Evolutionary conservation across 2,329 filamentous ascomycete species (phyloP).

Genomic region (Verticillium nonalfalfae): DNA sequence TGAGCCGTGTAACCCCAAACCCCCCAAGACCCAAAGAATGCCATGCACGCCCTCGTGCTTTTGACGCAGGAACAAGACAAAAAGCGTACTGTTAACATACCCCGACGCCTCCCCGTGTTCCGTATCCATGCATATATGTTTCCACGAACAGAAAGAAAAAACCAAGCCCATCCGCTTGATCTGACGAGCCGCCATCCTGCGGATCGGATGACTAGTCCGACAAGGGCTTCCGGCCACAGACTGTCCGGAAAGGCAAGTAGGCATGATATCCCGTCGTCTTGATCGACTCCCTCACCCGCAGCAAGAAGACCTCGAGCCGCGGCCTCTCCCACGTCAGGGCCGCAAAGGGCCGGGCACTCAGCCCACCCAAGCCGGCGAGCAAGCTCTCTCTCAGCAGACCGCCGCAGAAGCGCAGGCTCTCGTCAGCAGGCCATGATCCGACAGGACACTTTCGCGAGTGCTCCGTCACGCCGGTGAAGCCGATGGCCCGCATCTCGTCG

Average conservation of each 20-base stretch:
- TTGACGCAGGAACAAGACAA: no score
- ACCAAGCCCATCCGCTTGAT: no score
- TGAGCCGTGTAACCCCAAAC: no score
- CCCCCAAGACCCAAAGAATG: no score
- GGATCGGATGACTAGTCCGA: neutral
- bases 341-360: constrained; percentile 29
- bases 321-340: constrained; percentile 31
- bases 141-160: neutral
- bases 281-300: constrained; percentile 33
- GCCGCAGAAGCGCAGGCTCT: constrained; percentile 29
- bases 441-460: constrained; percentile 40
- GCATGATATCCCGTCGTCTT: constrained; percentile 26
- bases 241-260: constrained; percentile 32
- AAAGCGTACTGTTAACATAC: no score
- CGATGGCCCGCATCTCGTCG: constrained; percentile 27
- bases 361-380: constrained; percentile 30
- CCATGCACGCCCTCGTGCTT: no score
- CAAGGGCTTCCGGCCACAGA: constrained; percentile 31
- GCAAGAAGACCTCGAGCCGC: constrained; percentile 36
- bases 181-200: neutral
- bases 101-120: neutral
- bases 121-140: neutral
- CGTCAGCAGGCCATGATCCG: constrained; percentile 38
- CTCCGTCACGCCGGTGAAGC: constrained; percentile 33
- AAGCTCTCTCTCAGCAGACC: constrained; percentile 36